Evolutionary conservation across 331 rosid genomes (phyloP), one percentile per base, ranked within the genome.

Genomic region (Phaseolus coccineus): DNA sequence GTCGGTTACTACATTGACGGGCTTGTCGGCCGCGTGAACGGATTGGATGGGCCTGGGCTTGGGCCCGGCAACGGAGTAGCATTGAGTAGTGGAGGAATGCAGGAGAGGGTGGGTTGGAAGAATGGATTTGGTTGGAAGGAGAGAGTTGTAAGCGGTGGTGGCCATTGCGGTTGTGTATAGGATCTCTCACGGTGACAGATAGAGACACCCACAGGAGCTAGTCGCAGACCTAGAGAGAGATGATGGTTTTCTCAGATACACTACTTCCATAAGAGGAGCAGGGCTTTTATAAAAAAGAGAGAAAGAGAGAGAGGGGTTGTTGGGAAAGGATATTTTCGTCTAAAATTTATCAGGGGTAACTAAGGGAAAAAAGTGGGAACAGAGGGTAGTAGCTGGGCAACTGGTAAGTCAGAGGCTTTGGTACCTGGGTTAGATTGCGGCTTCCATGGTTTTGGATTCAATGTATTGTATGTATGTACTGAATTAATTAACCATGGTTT

Each of bases 21-120:
- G 87, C 12, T 86, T 88, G 74, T 90, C 97, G 35, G 92, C 92
- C 5, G 92, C 96, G 12, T 89, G 90, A 16, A 87, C 90, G 61
- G 90, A 88, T 6, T 78, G 62, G 57, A 83, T 82, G 57, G 88
- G 75, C 61, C 61, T 64, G 40, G 71, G 33, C 52, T 42, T 73
- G 74, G 77, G 75, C 62, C 46, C 71, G 67, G 50, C 58, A 65
- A 84, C 47, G 58, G 89, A 77, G 16, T 16, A 62, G 46, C 86
- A 79, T 52, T 74, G 89, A 71, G 31, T 73, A 62, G 8, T 47
- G 70, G 14, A 76, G 33, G 88, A 80, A 30, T 83, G 74, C 0
- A 72, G 10, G 24, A 83, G 77, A 76, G 81, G 71, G 47, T 82
- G 90, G 39, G 40, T 89, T 28, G 79, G 84, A 25, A 84, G 4